Percentiles rank a stretch among this genome's conserved stretches.
Evolutionary conservation across 441 rosid species (phyloP).

Genomic region (Euphorbia celastroides): DNA sequence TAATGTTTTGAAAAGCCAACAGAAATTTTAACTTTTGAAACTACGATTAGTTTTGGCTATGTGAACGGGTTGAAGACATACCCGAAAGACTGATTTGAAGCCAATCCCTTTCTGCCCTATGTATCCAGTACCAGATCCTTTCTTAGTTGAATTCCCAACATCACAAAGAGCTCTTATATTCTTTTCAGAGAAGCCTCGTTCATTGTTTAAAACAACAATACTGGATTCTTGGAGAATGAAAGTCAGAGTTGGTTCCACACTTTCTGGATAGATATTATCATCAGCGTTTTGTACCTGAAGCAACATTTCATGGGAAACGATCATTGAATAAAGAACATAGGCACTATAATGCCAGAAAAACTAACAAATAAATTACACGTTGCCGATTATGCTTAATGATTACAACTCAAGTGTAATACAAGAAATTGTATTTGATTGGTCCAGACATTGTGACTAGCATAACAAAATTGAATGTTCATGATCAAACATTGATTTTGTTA

Average conservation of each 20-base stretch:
- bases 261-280: slow-evolving; percentile 75
- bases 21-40: not conserved
- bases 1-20: not conserved
- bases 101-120: slow-evolving; percentile 99
- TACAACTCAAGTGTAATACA: not conserved
- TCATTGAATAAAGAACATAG: not conserved
- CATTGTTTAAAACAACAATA: slow-evolving; percentile 78
- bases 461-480: not conserved
- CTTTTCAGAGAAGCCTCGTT: slow-evolving; percentile 79
- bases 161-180: slow-evolving; percentile 96
- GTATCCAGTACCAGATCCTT: slow-evolving; percentile 77
- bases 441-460: not conserved
- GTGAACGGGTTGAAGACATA: slow-evolving; percentile 24
- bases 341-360: not conserved
- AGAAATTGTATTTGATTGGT: not conserved
- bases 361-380: slow-evolving; percentile 6
- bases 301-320: slow-evolving; percentile 18
- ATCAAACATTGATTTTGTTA: not conserved
- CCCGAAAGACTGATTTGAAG: slow-evolving; percentile 99
- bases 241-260: slow-evolving; percentile 74
- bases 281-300: slow-evolving; percentile 99
- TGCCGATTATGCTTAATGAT: not conserved
- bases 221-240: slow-evolving; percentile 85
- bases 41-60: not conserved
- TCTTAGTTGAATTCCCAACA: slow-evolving; percentile 96